These are phyloP conservation scores for Mimosa pudica DNA, from an alignment of 306 rosid genomes.

Conservation along the genomic window DNA sequence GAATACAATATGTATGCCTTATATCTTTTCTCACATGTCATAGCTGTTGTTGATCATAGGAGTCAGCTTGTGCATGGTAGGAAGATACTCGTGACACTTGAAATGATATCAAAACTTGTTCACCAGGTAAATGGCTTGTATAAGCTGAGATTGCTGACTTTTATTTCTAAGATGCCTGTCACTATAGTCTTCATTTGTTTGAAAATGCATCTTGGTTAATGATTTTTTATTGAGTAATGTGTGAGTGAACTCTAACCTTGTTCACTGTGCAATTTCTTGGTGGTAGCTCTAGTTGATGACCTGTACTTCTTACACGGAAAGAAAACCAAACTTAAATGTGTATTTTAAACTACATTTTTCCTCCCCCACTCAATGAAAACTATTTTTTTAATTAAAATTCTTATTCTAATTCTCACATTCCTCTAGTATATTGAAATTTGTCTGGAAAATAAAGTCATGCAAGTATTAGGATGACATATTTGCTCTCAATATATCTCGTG, in stretches of 20 bases:
- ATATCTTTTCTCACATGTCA: neutral
- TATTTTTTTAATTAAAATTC: neutral
- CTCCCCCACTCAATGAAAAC: neutral
- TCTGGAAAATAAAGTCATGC: neutral
- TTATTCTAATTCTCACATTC: neutral
- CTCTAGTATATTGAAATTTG: neutral
- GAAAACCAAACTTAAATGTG: neutral
- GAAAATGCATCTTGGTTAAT: conserved; percentile 23
- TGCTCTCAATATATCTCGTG: neutral
- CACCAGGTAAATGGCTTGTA: conserved; percentile 63
- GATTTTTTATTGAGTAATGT: neutral
- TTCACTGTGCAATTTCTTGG: neutral
- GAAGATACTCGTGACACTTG: conserved; percentile 74
- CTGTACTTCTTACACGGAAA: neutral
- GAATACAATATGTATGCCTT: neutral
- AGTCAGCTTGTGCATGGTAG: conserved; percentile 87
- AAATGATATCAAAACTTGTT: conserved; percentile 79
- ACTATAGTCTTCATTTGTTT: conserved; percentile 12
- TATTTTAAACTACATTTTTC: neutral
- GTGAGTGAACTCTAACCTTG: neutral
- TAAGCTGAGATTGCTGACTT: conserved; percentile 22
- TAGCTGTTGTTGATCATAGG: conserved; percentile 53
- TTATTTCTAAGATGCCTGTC: conserved; percentile 23
- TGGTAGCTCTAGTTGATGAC: neutral
- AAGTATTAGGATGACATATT: neutral